phyloP scores from a whole-genome alignment of 2,329 filamentous ascomycete genomes.

The Cryphonectria nitschkei region DNA sequence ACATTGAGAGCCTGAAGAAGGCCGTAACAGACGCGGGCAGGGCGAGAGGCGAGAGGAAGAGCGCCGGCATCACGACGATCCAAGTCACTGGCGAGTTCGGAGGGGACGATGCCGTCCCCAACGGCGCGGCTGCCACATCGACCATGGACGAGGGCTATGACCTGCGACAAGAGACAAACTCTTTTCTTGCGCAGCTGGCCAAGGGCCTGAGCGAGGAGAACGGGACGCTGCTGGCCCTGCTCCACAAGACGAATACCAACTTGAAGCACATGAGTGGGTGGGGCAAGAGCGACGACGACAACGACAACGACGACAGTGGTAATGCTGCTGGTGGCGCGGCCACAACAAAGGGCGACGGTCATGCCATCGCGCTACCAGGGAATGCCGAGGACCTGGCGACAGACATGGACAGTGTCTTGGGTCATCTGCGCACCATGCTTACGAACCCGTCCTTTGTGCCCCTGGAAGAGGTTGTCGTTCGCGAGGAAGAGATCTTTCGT shows the following conservation, averaged over 20 bases:
- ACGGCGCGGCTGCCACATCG: slow-evolving; percentile 25
- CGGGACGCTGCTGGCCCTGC: slow-evolving; percentile 73
- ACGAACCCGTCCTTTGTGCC: slow-evolving; percentile 97
- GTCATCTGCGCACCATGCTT: slow-evolving; percentile 80
- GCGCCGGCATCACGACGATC: slow-evolving; percentile 59
- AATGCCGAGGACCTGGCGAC: slow-evolving; percentile 67
- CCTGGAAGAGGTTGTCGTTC: slow-evolving; percentile 89
- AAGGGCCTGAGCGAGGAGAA: slow-evolving; percentile 90
- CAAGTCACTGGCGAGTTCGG: slow-evolving; percentile 58
- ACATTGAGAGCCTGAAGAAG: slow-evolving; percentile 86
- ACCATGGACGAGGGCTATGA: slow-evolving; percentile 63
- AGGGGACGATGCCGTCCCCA: slow-evolving; percentile 42
- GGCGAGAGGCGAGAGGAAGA: slow-evolving; percentile 60
- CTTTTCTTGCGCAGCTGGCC: slow-evolving; percentile 84
- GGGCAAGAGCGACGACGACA: slow-evolving; percentile 40
- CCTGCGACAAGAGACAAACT: slow-evolving; percentile 84
- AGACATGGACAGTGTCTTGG: slow-evolving; percentile 77
- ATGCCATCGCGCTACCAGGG: slow-evolving; percentile 41
- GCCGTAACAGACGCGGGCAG: slow-evolving; percentile 75
- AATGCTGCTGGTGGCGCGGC: not conserved
- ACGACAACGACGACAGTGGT: slow-evolving; percentile 28
- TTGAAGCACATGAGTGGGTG: slow-evolving; percentile 72
- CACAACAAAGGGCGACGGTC: slow-evolving; percentile 32
- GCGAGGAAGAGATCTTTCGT: slow-evolving; percentile 86
- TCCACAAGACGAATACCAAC: slow-evolving; percentile 71